Percentiles rank a stretch among this genome's conserved stretches.
These are phyloP conservation scores for Hortiboletus rubellus DNA, from an alignment of 1,284 basidiomycete species.

Conservation along the genomic window DNA sequence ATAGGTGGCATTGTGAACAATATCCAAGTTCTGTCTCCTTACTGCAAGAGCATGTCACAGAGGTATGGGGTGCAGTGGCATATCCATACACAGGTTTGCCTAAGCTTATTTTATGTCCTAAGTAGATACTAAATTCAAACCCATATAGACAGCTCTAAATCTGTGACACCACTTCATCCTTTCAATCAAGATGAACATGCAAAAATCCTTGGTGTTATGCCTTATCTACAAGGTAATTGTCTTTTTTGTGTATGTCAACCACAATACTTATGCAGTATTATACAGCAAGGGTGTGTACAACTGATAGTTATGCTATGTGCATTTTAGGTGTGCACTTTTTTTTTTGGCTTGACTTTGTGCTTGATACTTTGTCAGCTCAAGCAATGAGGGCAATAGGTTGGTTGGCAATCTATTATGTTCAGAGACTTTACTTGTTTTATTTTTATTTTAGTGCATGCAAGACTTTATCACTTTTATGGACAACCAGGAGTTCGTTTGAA, in stretches of 20 bases:
- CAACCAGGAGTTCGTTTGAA: background rate
- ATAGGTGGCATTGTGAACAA: background rate
- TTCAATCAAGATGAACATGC: background rate
- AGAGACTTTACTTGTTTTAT: background rate
- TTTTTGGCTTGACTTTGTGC: background rate
- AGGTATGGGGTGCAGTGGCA: background rate
- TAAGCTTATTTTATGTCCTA: background rate
- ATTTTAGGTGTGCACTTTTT: background rate
- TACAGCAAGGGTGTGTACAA: background rate
- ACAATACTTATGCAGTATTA: background rate
- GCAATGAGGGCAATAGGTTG: background rate
- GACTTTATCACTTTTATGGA: background rate
- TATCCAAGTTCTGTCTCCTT: background rate
- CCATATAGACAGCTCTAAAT: background rate
- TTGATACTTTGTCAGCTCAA: background rate
- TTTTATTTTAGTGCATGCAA: background rate
- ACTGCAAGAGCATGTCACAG: background rate
- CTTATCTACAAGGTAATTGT: background rate
- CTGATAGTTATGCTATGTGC: background rate
- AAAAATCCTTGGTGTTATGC: background rate
- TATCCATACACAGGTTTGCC: background rate
- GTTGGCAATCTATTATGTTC: background rate
- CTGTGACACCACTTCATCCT: background rate
- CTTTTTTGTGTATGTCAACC: background rate
- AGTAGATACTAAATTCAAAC: background rate